Percentiles rank a stretch among this genome's conserved stretches.
Evolutionary conservation across 768 basidiomycete genomes (phyloP).

Genomic region (Termitomyces sp.): DNA sequence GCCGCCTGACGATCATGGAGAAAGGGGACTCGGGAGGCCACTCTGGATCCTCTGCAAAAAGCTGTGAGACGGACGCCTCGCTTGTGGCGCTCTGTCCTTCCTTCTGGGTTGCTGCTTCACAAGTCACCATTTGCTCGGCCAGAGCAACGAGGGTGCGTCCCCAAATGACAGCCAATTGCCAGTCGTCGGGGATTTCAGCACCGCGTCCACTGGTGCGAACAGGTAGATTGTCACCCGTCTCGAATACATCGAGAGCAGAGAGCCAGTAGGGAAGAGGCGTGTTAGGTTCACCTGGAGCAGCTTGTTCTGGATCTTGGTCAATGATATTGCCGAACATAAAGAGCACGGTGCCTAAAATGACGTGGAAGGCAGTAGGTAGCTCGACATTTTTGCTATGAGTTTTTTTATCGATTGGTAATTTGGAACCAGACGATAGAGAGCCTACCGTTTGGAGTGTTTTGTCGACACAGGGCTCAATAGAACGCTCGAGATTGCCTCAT

Average conservation of each 20-base stretch:
- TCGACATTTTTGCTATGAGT: constrained; percentile 36
- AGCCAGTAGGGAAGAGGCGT: constrained; percentile 55
- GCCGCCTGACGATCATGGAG: constrained; percentile 38
- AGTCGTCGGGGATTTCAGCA: constrained; percentile 44
- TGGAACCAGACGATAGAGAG: background rate
- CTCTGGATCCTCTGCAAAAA: constrained; percentile 33
- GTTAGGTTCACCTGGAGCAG: constrained; percentile 49
- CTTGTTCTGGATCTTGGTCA: constrained; percentile 43
- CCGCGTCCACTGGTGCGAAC: constrained; percentile 32
- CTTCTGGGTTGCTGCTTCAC: constrained; percentile 15
- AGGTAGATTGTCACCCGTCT: constrained; percentile 61
- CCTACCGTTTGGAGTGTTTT: constrained; percentile 15
- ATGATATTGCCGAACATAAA: constrained; percentile 62
- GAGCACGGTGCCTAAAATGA: constrained; percentile 58
- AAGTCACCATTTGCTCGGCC: constrained; percentile 44
- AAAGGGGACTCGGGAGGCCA: constrained; percentile 54
- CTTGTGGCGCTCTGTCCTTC: background rate
- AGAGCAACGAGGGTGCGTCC: constrained; percentile 60
- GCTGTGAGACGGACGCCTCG: constrained; percentile 11
- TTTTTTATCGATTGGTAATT: constrained; percentile 2
- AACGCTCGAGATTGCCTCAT: background rate
- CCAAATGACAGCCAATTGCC: constrained; percentile 66
- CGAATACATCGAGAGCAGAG: constrained; percentile 66
- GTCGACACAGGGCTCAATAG: background rate
- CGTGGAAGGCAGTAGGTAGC: constrained; percentile 60